Evolutionary conservation across 345 rosid genomes (phyloP).

Genomic region (Arabis alpina): DNA sequence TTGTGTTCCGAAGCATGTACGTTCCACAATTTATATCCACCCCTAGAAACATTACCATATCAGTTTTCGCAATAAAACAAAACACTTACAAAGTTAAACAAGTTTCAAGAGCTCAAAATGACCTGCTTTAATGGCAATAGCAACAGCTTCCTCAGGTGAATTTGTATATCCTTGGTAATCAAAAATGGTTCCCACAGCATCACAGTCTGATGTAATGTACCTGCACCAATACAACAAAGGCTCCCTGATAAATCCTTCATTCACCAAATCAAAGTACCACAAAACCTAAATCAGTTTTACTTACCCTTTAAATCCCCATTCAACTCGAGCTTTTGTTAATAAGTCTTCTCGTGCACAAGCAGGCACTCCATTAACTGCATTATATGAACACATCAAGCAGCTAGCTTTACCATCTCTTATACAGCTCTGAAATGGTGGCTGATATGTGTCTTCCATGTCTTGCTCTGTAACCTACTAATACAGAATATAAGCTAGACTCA

Average conservation of each 20-base stretch:
- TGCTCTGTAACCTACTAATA: constrained; percentile 73
- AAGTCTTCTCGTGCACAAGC: constrained; percentile 75
- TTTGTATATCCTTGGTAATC: constrained; percentile 75
- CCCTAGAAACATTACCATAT: constrained; percentile 48
- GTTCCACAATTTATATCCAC: constrained; percentile 87
- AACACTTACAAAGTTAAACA: constrained; percentile 3
- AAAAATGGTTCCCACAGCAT: constrained; percentile 86
- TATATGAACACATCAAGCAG: constrained; percentile 96
- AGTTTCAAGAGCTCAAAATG: constrained; percentile 9
- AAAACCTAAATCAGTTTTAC: constrained; percentile 13
- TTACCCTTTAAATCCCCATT: constrained; percentile 94
- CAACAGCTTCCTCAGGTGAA: constrained; percentile 73
- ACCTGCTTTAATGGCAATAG: constrained; percentile 88
- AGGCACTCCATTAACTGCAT: constrained; percentile 86
- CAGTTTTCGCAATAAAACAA: constrained; percentile 4
- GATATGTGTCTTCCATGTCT: constrained; percentile 82
- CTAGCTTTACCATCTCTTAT: constrained; percentile 80
- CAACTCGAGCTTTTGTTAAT: constrained; percentile 65
- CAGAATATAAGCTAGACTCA: constrained; percentile 23
- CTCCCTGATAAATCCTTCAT: background rate
- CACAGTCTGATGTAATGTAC: constrained; percentile 94
- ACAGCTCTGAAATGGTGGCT: constrained; percentile 84
- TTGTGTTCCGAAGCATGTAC: constrained; percentile 57
- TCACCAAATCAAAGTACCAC: background rate
- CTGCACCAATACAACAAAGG: constrained; percentile 44